phyloP scores from a whole-genome alignment of 225 moss, liverwort and hornwort genomes.

The Pseudisothecium myosuroides region DNA sequence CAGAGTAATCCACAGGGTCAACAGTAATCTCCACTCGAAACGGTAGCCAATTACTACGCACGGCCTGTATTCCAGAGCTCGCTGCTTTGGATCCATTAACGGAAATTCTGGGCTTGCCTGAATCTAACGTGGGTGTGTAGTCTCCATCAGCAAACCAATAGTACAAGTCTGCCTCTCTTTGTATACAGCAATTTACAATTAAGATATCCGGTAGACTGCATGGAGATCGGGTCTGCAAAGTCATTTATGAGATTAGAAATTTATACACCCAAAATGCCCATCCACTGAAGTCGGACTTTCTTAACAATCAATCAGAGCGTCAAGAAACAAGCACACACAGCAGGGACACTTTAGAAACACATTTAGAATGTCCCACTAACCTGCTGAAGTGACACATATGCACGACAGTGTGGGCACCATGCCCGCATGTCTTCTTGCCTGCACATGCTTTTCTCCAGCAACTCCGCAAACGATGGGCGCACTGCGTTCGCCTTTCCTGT shows the following conservation, averaged over 20 bases:
- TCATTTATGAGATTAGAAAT: neutral
- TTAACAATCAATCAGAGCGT: neutral
- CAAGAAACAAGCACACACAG: neutral
- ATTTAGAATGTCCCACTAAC: neutral
- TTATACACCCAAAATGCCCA: neutral
- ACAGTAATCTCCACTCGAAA: constrained; percentile 42
- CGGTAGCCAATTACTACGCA: constrained; percentile 45
- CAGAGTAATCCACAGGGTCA: constrained; percentile 25
- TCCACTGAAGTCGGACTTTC: neutral
- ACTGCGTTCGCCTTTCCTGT: constrained; percentile 32
- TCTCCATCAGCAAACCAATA: constrained; percentile 55
- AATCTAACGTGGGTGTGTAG: constrained; percentile 11
- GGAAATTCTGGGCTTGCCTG: constrained; percentile 10
- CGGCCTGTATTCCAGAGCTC: constrained; percentile 8
- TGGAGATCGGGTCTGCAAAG: constrained; percentile 40
- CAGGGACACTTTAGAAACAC: neutral
- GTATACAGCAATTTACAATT: constrained; percentile 52
- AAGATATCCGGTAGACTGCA: constrained; percentile 42
- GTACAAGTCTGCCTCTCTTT: constrained; percentile 50
- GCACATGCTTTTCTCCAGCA: constrained; percentile 50
- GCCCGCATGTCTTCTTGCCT: constrained; percentile 61
- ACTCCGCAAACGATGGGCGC: constrained; percentile 48
- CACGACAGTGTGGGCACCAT: constrained; percentile 56
- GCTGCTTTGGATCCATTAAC: constrained; percentile 17
- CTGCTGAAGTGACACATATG: constrained; percentile 58